phyloP scores from a whole-genome alignment of 129 eudicot species.

The Arctium lappa region DNA sequence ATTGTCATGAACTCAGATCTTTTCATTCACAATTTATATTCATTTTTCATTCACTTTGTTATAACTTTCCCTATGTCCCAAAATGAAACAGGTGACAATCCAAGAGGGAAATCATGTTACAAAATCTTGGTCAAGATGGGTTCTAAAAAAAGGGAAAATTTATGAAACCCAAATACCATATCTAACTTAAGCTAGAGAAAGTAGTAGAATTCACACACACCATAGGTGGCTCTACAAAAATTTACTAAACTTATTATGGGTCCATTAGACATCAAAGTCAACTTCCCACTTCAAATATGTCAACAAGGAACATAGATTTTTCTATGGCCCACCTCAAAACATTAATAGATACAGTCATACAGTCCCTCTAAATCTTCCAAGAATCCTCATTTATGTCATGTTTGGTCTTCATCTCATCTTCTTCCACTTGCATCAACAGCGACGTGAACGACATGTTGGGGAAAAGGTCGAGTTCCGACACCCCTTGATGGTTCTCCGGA shows the following conservation, averaged over 20 bases:
- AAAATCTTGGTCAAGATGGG: neutral
- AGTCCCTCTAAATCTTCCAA: neutral
- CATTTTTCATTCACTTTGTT: too few relatives aligned
- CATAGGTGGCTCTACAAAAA: slow-evolving; percentile 24
- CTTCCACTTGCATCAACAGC: slow-evolving; percentile 43
- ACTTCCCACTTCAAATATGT: slow-evolving; percentile 1
- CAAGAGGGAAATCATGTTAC: neutral
- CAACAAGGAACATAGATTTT: slow-evolving; percentile 17
- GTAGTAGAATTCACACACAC: slow-evolving; percentile 18
- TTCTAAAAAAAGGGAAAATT: neutral
- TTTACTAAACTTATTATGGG: slow-evolving; percentile 1
- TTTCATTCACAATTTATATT: too few relatives aligned
- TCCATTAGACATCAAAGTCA: slow-evolving; percentile 12
- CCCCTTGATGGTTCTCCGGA: slow-evolving; percentile 15
- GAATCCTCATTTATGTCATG: slow-evolving; percentile 4
- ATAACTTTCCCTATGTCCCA: neutral
- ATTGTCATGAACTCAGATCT: too few relatives aligned
- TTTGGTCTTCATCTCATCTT: slow-evolving; percentile 18
- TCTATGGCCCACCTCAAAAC: slow-evolving; percentile 17
- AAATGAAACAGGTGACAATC: too few relatives aligned
- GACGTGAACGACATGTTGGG: slow-evolving; percentile 46
- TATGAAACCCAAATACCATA: slow-evolving; percentile 11
- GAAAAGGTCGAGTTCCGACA: slow-evolving; percentile 39
- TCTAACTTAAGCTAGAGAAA: neutral
- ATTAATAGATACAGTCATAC: neutral